Percentiles rank a stretch among this genome's conserved stretches.
phyloP scores from a whole-genome alignment of 1,139 yeast genomes.

The Saccharomycopsis crataegensis region DNA sequence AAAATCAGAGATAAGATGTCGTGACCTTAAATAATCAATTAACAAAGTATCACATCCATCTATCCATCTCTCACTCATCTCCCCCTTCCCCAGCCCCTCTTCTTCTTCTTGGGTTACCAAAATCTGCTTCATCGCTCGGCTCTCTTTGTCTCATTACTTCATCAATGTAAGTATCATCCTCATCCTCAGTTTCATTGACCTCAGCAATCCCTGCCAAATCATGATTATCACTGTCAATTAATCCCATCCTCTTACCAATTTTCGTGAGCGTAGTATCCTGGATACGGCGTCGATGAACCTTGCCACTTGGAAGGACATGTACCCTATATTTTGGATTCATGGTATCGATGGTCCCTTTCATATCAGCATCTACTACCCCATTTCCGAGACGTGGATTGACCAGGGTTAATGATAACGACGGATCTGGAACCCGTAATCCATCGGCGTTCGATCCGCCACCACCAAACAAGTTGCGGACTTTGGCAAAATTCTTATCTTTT shows the following conservation, averaged over 20 bases:
- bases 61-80: neutral
- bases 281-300: slow-evolving; percentile 39
- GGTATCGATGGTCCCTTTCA: slow-evolving; percentile 12
- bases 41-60: neutral
- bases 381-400: no score
- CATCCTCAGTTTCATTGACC: slow-evolving; percentile 8
- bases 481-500: slow-evolving; percentile 29
- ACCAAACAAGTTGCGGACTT: slow-evolving; percentile 16
- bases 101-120: no score
- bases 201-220: slow-evolving; percentile 27
- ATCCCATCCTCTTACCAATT: slow-evolving; percentile 31
- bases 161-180: slow-evolving; percentile 18
- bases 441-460: slow-evolving; percentile 1
- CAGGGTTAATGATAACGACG: no score
- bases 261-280: slow-evolving; percentile 25
- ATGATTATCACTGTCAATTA: slow-evolving; percentile 30
- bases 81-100: neutral
- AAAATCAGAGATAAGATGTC: no score
- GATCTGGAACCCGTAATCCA: neutral
- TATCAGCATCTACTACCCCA: neutral
- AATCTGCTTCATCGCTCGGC: no score
- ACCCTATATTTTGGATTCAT: slow-evolving; percentile 30
- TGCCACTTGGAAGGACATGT: slow-evolving; percentile 68
- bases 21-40: neutral
- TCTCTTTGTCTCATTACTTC: slow-evolving; percentile 1